Conservation (phyloP, 257 asterid species). For the Ophiorrhiza pumila region DNA sequence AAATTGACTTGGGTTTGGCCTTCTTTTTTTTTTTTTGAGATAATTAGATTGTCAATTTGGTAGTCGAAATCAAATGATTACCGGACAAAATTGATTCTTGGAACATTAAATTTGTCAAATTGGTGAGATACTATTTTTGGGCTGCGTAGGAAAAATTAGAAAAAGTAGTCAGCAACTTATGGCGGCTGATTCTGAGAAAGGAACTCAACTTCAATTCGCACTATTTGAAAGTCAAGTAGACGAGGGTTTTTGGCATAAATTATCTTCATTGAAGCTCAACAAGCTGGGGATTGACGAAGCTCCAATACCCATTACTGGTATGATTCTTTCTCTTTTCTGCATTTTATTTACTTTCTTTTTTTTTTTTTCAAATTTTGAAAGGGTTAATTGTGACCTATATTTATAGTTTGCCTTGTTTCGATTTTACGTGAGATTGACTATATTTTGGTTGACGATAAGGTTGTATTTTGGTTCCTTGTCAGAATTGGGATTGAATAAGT, state of each 20-base stretch:
- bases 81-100: no score
- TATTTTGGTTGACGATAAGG: neutral
- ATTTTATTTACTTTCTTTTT: neutral
- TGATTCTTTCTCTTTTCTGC: conserved; percentile 14
- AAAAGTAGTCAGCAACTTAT: conserved; percentile 7
- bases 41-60: no score
- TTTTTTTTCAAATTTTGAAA: neutral
- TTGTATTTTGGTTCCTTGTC: neutral
- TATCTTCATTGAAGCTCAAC: conserved; percentile 92
- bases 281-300: conserved; percentile 87
- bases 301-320: conserved; percentile 84
- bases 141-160: neutral
- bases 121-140: neutral
- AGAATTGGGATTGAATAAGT: neutral
- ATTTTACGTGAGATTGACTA: neutral
- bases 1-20: no score
- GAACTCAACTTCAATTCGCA: conserved; percentile 54
- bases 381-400: neutral
- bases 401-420: neutral
- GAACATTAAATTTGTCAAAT: no score
- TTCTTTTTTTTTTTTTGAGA: no score
- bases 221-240: conserved; percentile 78
- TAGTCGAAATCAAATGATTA: no score
- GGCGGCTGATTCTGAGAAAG: conserved; percentile 39
- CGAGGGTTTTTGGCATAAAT: conserved; percentile 89